phyloP scores from a whole-genome alignment of 768 basidiomycete genomes.

The Polyporus arcularius region DNA sequence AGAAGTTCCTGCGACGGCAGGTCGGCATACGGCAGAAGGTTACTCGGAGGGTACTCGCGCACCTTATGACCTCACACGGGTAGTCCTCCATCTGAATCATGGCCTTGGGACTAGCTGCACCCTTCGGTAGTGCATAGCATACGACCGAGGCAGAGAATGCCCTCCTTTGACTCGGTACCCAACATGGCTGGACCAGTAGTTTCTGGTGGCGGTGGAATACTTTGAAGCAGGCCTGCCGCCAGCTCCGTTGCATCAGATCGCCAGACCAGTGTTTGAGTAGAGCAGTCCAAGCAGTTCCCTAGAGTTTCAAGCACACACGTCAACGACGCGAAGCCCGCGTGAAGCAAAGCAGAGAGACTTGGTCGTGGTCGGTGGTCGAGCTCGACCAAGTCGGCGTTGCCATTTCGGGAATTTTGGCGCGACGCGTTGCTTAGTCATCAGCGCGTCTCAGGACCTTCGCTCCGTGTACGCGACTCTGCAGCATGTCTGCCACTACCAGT shows the following conservation, averaged over 20 bases:
- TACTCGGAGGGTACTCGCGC: conserved; percentile 1
- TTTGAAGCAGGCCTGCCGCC: conserved; percentile 28
- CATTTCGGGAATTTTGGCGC: neutral
- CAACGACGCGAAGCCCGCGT: neutral
- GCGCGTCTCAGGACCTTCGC: neutral
- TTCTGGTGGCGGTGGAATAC: conserved; percentile 19
- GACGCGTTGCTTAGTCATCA: neutral
- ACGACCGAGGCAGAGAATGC: conserved; percentile 32
- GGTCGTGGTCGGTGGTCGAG: neutral
- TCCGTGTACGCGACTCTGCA: conserved; percentile 7
- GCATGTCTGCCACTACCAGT: neutral
- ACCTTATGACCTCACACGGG: conserved; percentile 72
- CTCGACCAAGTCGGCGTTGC: neutral
- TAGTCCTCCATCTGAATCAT: conserved; percentile 60
- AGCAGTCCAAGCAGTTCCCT: neutral
- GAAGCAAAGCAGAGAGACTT: neutral
- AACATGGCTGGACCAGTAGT: conserved; percentile 35
- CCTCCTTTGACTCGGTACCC: conserved; percentile 37
- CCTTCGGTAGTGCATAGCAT: conserved; percentile 33
- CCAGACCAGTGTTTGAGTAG: neutral
- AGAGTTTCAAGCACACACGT: neutral
- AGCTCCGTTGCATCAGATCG: conserved; percentile 25
- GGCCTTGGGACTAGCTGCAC: conserved; percentile 29
- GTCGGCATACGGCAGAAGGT: neutral
- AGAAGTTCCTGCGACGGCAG: conserved; percentile 69